Evolutionary conservation across 192 early-diverging fungal genomes (phyloP).

Genomic region (Globomyces pollinis-pini): DNA sequence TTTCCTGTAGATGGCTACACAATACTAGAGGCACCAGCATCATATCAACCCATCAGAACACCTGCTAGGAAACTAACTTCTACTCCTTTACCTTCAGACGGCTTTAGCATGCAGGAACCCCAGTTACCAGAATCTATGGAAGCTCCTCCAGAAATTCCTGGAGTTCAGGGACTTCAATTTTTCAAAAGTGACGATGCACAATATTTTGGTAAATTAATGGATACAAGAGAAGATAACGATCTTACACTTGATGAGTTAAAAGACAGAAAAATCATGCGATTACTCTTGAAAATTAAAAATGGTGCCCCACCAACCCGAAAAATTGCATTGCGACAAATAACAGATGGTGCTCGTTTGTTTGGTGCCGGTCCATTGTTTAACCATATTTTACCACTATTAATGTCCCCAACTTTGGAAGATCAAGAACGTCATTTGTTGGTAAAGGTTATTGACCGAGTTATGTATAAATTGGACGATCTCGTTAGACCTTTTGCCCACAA

Average conservation of each 20-base stretch:
- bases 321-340: constrained; percentile 85
- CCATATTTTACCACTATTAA: constrained; percentile 90
- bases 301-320: constrained; percentile 93
- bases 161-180: constrained; percentile 73
- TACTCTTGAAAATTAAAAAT: constrained; percentile 97
- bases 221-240: constrained; percentile 67
- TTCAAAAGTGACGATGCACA: constrained; percentile 98
- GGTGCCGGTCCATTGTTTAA: constrained; percentile 92
- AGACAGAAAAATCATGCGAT: constrained; percentile 92
- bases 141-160: constrained; percentile 80
- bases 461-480: constrained; percentile 93
- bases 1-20: constrained; percentile 86
- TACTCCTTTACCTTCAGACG: constrained; percentile 77
- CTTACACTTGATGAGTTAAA: constrained; percentile 81
- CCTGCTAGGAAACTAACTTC: constrained; percentile 91
- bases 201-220: constrained; percentile 87
- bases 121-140: constrained; percentile 43
- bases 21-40: constrained; percentile 79
- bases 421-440: constrained; percentile 97
- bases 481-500: constrained; percentile 96
- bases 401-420: constrained; percentile 95
- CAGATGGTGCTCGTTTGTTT: constrained; percentile 91
- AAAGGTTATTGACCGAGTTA: constrained; percentile 93
- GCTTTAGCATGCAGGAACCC: constrained; percentile 86
- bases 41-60: constrained; percentile 90